Percentiles rank a stretch among this genome's conserved stretches.
These are phyloP conservation scores for Camelina neglecta DNA, from an alignment of 345 rosid species.

Conservation along the genomic window DNA sequence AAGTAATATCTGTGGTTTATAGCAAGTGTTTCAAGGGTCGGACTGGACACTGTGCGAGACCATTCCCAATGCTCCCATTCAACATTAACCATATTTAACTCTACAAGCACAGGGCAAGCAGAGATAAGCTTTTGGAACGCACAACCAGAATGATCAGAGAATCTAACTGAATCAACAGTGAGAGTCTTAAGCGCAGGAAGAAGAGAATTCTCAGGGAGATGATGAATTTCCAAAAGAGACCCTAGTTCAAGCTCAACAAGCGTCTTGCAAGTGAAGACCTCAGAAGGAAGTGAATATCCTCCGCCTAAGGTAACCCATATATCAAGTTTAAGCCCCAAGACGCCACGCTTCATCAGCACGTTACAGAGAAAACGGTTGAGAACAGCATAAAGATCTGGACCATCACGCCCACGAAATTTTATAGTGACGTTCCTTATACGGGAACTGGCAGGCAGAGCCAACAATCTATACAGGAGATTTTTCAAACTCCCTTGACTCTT, in stretches of 20 bases:
- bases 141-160: neutral
- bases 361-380: neutral
- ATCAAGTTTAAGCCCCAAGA: constrained; percentile 1
- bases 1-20: neutral
- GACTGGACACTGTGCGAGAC: constrained; percentile 3
- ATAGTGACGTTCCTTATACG: neutral
- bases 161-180: neutral
- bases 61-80: neutral
- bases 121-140: neutral
- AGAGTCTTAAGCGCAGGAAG: constrained; percentile 15
- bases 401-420: neutral
- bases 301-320: neutral
- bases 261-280: constrained; percentile 14
- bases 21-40: constrained; percentile 5
- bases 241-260: constrained; percentile 2
- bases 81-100: neutral
- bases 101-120: constrained; percentile 13
- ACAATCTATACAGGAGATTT: neutral
- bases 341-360: constrained; percentile 21
- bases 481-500: neutral
- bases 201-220: neutral
- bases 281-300: neutral
- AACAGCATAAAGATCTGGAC: neutral
- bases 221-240: neutral
- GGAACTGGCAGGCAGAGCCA: neutral